Conservation (phyloP, 345 rosid species). For the Angophora floribunda region DNA sequence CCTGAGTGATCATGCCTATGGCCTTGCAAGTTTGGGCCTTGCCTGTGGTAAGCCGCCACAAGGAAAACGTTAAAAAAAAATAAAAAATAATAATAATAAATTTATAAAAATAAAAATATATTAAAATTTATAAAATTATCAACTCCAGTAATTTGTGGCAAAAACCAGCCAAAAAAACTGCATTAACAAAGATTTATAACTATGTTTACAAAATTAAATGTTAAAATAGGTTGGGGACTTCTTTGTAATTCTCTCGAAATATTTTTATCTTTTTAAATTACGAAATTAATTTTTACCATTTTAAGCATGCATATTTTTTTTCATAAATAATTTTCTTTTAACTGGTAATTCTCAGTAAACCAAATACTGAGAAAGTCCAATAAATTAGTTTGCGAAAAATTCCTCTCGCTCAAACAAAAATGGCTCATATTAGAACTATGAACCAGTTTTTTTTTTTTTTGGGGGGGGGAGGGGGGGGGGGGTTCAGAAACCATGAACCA, state of each 20-base stretch:
- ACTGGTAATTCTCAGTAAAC: neutral
- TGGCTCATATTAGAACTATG: too few relatives aligned
- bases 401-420: too few relatives aligned
- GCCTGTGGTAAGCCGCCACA: neutral
- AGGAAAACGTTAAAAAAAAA: neutral
- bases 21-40: too few relatives aligned
- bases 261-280: neutral
- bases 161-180: fast-evolving
- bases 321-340: neutral
- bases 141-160: neutral
- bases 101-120: neutral
- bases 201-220: neutral
- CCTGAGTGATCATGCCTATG: neutral
- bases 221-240: fast-evolving
- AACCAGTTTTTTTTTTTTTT: too few relatives aligned
- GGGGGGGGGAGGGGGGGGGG: too few relatives aligned
- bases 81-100: neutral
- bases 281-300: neutral
- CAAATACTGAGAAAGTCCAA: neutral
- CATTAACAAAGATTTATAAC: neutral
- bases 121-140: neutral
- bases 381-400: neutral
- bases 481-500: too few relatives aligned
- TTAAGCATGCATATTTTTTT: neutral
- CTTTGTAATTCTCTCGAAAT: neutral